phyloP scores from a whole-genome alignment of 495 filamentous ascomycete genomes.

The Hypoxylon perforatum region DNA sequence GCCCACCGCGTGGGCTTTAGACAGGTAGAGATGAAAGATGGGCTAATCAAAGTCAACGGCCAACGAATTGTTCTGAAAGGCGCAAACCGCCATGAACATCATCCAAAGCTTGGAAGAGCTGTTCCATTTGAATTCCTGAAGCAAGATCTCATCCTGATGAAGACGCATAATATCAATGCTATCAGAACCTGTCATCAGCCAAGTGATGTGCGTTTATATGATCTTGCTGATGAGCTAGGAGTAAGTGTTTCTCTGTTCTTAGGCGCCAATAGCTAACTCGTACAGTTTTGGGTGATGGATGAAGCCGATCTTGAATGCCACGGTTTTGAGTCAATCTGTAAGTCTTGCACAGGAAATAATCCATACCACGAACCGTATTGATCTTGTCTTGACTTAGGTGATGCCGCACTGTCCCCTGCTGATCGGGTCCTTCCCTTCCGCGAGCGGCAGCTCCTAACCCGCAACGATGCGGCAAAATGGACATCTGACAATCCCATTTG shows the following conservation, averaged over 20 bases:
- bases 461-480: conserved; percentile 62
- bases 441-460: conserved; percentile 63
- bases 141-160: conserved; percentile 72
- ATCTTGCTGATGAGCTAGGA: conserved; percentile 74
- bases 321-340: conserved; percentile 65
- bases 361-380: conserved; percentile 8
- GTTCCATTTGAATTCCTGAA: conserved; percentile 68
- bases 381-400: conserved; percentile 18
- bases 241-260: conserved; percentile 16
- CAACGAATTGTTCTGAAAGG: conserved; percentile 66
- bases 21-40: conserved; percentile 66
- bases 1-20: conserved; percentile 67
- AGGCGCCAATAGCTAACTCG: not conserved
- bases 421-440: conserved; percentile 42
- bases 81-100: conserved; percentile 74
- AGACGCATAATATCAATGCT: conserved; percentile 73
- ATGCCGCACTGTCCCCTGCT: conserved; percentile 41
- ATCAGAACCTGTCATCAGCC: conserved; percentile 73
- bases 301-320: conserved; percentile 79
- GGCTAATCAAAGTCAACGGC: conserved; percentile 69
- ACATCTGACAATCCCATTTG: conserved; percentile 72
- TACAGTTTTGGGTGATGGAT: conserved; percentile 71
- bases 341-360: not conserved
- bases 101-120: conserved; percentile 67
- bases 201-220: conserved; percentile 65